Conservation (phyloP, 1,284 basidiomycete genomes). For the Peniophora sp. region DNA sequence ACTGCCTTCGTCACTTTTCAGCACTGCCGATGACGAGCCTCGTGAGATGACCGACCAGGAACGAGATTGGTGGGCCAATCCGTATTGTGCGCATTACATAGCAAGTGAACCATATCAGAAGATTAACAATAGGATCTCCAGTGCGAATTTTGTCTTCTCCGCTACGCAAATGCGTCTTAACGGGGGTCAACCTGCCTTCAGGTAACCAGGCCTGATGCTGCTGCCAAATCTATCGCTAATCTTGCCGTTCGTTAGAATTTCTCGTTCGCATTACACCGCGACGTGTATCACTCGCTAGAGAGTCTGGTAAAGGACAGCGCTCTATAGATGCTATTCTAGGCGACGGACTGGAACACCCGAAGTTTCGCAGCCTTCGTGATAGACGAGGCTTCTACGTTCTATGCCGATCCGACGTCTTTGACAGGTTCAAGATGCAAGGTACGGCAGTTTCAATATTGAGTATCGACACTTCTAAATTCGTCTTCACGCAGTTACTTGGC, state of each 20-base stretch:
- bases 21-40: conserved; percentile 22
- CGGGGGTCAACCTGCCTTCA: conserved; percentile 44
- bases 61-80: conserved; percentile 60
- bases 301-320: not conserved
- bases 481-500: conserved; percentile 21
- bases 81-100: conserved; percentile 44
- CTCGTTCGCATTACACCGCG: conserved; percentile 53
- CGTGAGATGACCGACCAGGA: conserved; percentile 57
- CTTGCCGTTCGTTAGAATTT: conserved; percentile 40
- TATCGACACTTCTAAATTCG: conserved; percentile 13
- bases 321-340: conserved; percentile 35
- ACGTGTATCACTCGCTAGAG: conserved; percentile 25
- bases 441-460: conserved; percentile 12
- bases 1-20: too few relatives aligned
- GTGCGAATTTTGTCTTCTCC: conserved; percentile 68
- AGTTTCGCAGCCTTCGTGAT: conserved; percentile 38
- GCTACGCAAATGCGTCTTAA: conserved; percentile 45
- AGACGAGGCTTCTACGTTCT: conserved; percentile 42
- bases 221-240: not conserved
- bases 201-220: conserved; percentile 33
- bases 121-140: conserved; percentile 17
- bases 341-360: conserved; percentile 61
- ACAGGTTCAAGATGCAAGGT: conserved; percentile 25
- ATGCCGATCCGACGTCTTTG: conserved; percentile 47
- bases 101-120: not conserved